Evolutionary conservation across 2,329 filamentous ascomycete species (phyloP), one percentile per base, ranked within the genome.

Genomic region (Hortaea sp.): DNA sequence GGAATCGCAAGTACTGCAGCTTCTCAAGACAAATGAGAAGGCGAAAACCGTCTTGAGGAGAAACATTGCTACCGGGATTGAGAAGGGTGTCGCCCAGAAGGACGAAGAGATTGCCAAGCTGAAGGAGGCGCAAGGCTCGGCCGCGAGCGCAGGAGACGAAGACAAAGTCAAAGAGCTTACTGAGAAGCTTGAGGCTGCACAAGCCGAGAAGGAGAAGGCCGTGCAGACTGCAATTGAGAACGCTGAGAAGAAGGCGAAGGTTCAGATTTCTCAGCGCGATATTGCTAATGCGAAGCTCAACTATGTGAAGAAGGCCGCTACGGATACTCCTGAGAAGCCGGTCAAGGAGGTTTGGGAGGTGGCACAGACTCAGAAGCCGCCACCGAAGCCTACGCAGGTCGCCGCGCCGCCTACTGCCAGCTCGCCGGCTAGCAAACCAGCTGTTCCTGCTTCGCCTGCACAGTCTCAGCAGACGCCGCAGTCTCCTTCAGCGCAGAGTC

Each of bases 281-380:
- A 68, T 70, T 6, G 78, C 81, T 0, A 74, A 74, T 43, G 85
- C 83, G 4, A 94, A 92, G 69, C 69, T 94, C 30, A 76, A 78
- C 1, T 79, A 92, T 1, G 85, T 97, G 3, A 78, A 88, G 59
- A 85, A 80, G 41, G 89, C 90, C 9, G 88, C 84, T 0, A 76
- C 75, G n/a, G 84, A 94, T 41, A 95, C 89, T 0, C 90, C 90
- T 0, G 75, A 90, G 57, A 82, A 81, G 61, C 79, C 88, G 0
- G 88, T 97, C 4, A 78, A 72, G 7, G 88, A 95, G 65, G 89
- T 95, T 0, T 95, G 87, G 85, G 81, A 84, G 52, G 70, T 85
- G 45, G 88, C 84, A 0, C 89, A 90, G 66, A 72, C 68, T 44
- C 76, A 79, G 13, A 57, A 63, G 43, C 54, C 61, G 39, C 47